Conservation (phyloP, 148 eudicot species). For the Diospyros kaki region DNA sequence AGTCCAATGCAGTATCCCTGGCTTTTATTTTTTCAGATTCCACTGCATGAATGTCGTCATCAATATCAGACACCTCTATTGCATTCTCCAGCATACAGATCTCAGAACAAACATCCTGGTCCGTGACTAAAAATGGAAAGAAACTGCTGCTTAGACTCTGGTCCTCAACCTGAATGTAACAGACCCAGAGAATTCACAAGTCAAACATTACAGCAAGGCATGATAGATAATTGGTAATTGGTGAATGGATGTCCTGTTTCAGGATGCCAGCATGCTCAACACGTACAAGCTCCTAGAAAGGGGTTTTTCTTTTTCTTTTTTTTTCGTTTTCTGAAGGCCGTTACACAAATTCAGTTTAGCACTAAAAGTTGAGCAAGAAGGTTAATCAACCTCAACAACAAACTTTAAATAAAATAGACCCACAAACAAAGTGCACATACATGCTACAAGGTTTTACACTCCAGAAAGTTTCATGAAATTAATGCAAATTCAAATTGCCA, state of each 20-base stretch:
- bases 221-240: not conserved
- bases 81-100: conserved; percentile 65
- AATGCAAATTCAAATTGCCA: too few relatives aligned
- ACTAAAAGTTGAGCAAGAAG: too few relatives aligned
- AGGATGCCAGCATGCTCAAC: not conserved
- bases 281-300: not conserved
- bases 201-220: not conserved
- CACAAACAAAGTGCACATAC: too few relatives aligned
- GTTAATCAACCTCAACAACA: too few relatives aligned
- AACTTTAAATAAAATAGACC: too few relatives aligned
- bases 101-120: conserved; percentile 80
- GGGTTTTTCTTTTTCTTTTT: too few relatives aligned
- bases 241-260: not conserved
- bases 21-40: conserved; percentile 25
- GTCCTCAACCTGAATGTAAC: conserved; percentile 66
- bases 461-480: too few relatives aligned
- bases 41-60: conserved; percentile 23
- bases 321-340: too few relatives aligned
- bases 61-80: conserved; percentile 33
- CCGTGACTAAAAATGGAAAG: conserved; percentile 88
- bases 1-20: conserved; percentile 54
- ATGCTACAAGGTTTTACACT: too few relatives aligned
- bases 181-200: not conserved
- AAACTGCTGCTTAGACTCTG: conserved; percentile 62
- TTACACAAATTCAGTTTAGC: too few relatives aligned